phyloP scores from a whole-genome alignment of 2,329 filamentous ascomycete species.

The Thielaviopsis musarum region DNA sequence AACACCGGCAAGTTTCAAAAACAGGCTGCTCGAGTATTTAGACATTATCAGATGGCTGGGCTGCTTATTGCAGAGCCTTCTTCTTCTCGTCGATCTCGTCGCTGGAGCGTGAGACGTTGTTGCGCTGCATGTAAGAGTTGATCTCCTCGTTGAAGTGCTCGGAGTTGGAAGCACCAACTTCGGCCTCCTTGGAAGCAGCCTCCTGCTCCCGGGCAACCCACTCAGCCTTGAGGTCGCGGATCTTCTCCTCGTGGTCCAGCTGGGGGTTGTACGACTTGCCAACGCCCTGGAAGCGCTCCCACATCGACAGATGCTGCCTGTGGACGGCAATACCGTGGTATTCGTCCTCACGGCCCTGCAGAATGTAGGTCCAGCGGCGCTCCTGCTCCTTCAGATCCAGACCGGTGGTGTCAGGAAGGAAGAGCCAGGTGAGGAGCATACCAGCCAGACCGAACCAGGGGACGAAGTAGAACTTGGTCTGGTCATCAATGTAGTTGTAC shows the following conservation, averaged over 20 bases:
- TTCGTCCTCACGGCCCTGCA: slow-evolving; percentile 56
- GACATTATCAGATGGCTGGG: neutral
- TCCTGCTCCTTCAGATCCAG: slow-evolving; percentile 96
- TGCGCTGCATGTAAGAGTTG: slow-evolving; percentile 10
- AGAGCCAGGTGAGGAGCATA: slow-evolving; percentile 66
- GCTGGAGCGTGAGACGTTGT: slow-evolving; percentile 2
- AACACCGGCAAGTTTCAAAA: no score
- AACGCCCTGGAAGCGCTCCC: slow-evolving; percentile 66
- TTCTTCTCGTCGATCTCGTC: slow-evolving; percentile 8
- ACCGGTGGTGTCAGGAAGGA: slow-evolving; percentile 91
- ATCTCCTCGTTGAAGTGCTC: slow-evolving; percentile 7
- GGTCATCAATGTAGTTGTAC: slow-evolving; percentile 84
- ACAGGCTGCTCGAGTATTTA: neutral
- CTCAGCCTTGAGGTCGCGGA: slow-evolving; percentile 59
- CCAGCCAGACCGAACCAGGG: slow-evolving; percentile 89
- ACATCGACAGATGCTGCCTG: slow-evolving; percentile 70
- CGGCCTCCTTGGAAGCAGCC: slow-evolving; percentile 31
- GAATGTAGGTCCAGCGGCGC: slow-evolving; percentile 78
- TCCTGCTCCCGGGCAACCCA: slow-evolving; percentile 37
- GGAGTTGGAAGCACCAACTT: slow-evolving; percentile 20
- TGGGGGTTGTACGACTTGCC: slow-evolving; percentile 73
- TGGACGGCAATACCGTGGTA: slow-evolving; percentile 93
- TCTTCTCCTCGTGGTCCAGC: slow-evolving; percentile 67
- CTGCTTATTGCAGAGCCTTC: neutral
- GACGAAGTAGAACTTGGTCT: slow-evolving; percentile 78